Conservation (phyloP, 1,284 basidiomycete genomes). For the Apiotrichum gracile region DNA sequence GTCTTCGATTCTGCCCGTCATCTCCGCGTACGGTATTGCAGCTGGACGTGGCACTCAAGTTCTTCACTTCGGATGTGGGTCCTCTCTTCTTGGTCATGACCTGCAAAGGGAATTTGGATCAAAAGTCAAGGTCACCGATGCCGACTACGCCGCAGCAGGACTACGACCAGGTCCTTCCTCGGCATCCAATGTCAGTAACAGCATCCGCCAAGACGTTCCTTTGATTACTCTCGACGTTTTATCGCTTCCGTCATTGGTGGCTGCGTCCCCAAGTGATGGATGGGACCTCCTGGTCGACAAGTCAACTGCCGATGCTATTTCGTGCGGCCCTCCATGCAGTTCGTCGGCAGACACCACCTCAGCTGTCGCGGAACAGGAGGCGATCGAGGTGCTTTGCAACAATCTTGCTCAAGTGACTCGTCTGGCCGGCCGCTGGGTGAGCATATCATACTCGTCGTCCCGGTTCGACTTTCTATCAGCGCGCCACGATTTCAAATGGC, state of each 20-base stretch:
- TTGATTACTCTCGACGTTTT: slow-evolving; percentile 9
- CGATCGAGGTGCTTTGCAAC: slow-evolving; percentile 23
- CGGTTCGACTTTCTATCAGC: slow-evolving; percentile 24
- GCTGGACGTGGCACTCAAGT: neutral
- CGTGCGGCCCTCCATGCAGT: slow-evolving; percentile 23
- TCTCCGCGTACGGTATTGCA: slow-evolving; percentile 5
- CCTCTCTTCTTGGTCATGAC: slow-evolving; percentile 25
- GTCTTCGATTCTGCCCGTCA: slow-evolving; percentile 19
- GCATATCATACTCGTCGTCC: slow-evolving; percentile 32
- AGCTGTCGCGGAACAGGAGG: slow-evolving; percentile 12
- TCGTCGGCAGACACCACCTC: too few species aligned
- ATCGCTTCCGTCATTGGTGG: neutral
- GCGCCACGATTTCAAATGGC: neutral
- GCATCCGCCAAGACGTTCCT: neutral
- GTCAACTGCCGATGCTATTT: slow-evolving; percentile 43
- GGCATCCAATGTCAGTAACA: too few species aligned
- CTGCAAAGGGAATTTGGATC: slow-evolving; percentile 8
- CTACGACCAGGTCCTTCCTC: neutral
- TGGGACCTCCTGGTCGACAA: slow-evolving; percentile 41
- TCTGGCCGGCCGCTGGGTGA: slow-evolving; percentile 27
- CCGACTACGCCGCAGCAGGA: slow-evolving; percentile 25
- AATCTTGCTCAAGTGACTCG: slow-evolving; percentile 23
- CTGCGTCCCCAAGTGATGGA: slow-evolving; percentile 1
- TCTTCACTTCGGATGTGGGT: slow-evolving; percentile 41
- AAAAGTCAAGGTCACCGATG: slow-evolving; percentile 24